Evolutionary conservation across 1,284 basidiomycete species (phyloP).

Genomic region (Taiwanofungus camphoratus): DNA sequence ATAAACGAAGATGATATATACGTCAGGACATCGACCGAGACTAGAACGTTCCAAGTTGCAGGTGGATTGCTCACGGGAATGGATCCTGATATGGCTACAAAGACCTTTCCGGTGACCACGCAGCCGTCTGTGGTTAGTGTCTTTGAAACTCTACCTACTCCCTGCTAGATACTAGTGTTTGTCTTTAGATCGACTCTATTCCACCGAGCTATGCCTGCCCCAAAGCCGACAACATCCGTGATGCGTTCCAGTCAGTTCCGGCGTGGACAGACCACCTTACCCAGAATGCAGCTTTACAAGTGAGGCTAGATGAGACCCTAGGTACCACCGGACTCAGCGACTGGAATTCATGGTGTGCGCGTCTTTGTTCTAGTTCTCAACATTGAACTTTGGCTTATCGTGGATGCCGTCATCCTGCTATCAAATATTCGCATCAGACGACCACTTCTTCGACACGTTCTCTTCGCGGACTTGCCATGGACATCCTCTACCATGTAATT

Average conservation of each 20-base stretch:
- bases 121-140: conserved; percentile 29
- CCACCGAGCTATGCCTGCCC: conserved; percentile 45
- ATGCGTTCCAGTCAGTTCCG: conserved; percentile 39
- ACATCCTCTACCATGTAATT: conserved; percentile 44
- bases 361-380: neutral
- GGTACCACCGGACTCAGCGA: conserved; percentile 38
- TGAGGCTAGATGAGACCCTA: conserved; percentile 35
- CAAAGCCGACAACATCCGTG: conserved; percentile 38
- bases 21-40: conserved; percentile 40
- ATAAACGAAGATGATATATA: conserved; percentile 38
- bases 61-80: conserved; percentile 46
- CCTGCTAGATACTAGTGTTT: neutral
- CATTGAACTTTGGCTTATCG: conserved; percentile 5
- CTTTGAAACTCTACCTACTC: neutral
- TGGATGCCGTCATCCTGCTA: neutral
- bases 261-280: conserved; percentile 46
- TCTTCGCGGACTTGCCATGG: conserved; percentile 43
- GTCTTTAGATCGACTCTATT: conserved; percentile 43
- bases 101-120: conserved; percentile 36
- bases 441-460: conserved; percentile 45
- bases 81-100: conserved; percentile 33
- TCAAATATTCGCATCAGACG: conserved; percentile 21
- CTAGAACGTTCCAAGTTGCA: conserved; percentile 46
- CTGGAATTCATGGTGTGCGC: conserved; percentile 42
- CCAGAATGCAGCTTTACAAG: conserved; percentile 36